A percentile compares a stretch with the other conserved stretches of the same genome.
Evolutionary conservation across 345 rosid genomes (phyloP).

Genomic region (Draba incana): DNA sequence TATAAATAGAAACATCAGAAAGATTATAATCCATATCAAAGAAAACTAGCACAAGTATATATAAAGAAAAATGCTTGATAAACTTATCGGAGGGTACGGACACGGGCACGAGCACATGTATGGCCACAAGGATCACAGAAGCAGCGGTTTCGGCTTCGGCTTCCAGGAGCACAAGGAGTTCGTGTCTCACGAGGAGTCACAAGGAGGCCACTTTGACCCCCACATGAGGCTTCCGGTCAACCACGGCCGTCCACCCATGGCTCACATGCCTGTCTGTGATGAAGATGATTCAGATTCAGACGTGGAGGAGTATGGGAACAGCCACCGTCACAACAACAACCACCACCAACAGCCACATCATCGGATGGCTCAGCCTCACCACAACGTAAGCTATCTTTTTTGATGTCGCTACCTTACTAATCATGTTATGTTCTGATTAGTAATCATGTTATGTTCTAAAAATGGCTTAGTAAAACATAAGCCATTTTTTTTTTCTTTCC

Average conservation of each 20-base stretch:
- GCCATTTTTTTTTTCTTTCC: too few species aligned
- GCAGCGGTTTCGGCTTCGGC: slow-evolving; percentile 11
- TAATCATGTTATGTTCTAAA: too few species aligned
- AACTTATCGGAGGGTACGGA: background rate
- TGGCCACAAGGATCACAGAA: slow-evolving; percentile 10
- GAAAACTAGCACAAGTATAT: slow-evolving; percentile 20
- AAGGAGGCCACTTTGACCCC: slow-evolving; percentile 28
- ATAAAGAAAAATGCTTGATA: slow-evolving; percentile 37
- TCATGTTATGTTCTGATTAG: background rate
- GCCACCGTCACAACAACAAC: background rate
- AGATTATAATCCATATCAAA: slow-evolving; percentile 8
- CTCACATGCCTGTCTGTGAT: slow-evolving; percentile 28
- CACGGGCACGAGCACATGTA: slow-evolving; percentile 6
- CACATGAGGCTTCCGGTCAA: slow-evolving; percentile 30
- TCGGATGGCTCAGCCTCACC: slow-evolving; percentile 25
- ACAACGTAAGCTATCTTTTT: slow-evolving; percentile 26
- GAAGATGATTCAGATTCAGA: slow-evolving; percentile 38
- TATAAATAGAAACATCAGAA: slow-evolving; percentile 19
- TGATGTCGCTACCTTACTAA: background rate
- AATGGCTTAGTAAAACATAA: too few species aligned
- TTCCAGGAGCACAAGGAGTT: slow-evolving; percentile 37
- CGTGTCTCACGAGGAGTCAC: slow-evolving; percentile 21
- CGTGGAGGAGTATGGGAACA: slow-evolving; percentile 24
- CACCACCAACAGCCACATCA: slow-evolving; percentile 31
- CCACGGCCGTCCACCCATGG: slow-evolving; percentile 39